Base-by-base conservation (phyloP, 1,284 basidiomycete genomes). In the Exobasidium rhododendri region DNA sequence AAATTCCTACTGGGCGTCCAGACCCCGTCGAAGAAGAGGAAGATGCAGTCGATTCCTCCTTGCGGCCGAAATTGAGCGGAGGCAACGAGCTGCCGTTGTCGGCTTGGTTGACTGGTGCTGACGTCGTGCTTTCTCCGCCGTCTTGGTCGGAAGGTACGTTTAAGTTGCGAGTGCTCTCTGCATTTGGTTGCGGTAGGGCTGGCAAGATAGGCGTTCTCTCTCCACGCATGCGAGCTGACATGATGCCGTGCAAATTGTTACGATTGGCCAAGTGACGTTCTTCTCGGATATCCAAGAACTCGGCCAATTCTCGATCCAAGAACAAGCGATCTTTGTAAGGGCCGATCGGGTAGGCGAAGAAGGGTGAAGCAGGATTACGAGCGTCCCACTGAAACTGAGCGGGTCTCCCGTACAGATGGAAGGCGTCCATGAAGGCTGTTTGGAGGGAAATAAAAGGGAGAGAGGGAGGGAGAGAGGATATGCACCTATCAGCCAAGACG, bases 301-400 rank as follows among this genome's bases (percentile, higher is more conserved):
- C 88, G 14, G 90, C 90, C 13, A 87, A 82, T 69, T 93, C 91
- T 54, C 92, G 86, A 65, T 92, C 90, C 61, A 97, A 84, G 84
- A 97, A 97, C 22, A 97, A 86, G 56, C 87, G 84, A 40, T 82
- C 80, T 52, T 80, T 77, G 65, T 77, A 78, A 3, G 80, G 80
- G 0, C 81, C 82, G 63, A 82, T 75, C 7, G 80, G 79, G 62
- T 75, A 78, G 20, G 73, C 75, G 59, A 76, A 78, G 73, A 79
- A 79, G 40, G 74, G 68, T 55, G 75, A 79, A 35, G 55, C 89
- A 89, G 77, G 75, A 58, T 68, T 70, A 59, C 77, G 72, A 1
- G 77, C 74, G 52, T 80, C 78, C 71, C 71, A 76, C 4, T 64
- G 62, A 51, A 78, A 73, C 13, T 57, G 61, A 10, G 67, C 65